Base-by-base conservation (phyloP, 805 yeast genomes). In the Saccharomyces mikatae region DNA sequence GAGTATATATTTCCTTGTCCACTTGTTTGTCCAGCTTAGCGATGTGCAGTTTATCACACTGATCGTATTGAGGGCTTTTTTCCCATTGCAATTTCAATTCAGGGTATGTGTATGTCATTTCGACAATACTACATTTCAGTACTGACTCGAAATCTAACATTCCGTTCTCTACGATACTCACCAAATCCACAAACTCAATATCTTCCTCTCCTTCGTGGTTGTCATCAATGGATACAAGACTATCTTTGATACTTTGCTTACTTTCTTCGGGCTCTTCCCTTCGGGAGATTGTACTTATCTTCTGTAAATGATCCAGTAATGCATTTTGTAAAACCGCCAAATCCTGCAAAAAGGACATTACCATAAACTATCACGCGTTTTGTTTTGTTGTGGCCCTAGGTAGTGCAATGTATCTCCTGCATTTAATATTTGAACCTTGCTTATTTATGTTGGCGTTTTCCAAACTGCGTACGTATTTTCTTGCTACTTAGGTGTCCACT, bases 41-140 rank as follows among this genome's bases (percentile, higher is more conserved):
- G 9, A 62, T 32, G 6, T 41, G 46, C 41, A 62, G 48, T 1
- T 54, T 29, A 49, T 61, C 64, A 22, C 49, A 22, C 8, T 49
- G 27, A 26, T 56, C 51, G 14, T 27, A 11, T 4, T 54, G 47
- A 17, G 41, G 41, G 27, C 56, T 54, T 41, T 54, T 57, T 9
- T 31, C 49, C 64, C 67, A 64, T 10, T 48, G 50, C 22, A 63
- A 49, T 32, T 52, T 56, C 2, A 59, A 48, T 26, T 55, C 54
- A 6, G 59, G 55, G 46, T 54, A 54, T 1, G 51, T 55, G 17
- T 60, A 55, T 50, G 63, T 62, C 36, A 63, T 31, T 14, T 54
- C 41, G 0, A 61, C 62, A 8, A 61, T 47, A 6, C 54, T 31
- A 9, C 54, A 46, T 27, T 49, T 60, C n/a, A 64, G 47, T 30